phyloP scores from a whole-genome alignment of 139 green algal genomes.

The Diplosphaera chodatii region DNA sequence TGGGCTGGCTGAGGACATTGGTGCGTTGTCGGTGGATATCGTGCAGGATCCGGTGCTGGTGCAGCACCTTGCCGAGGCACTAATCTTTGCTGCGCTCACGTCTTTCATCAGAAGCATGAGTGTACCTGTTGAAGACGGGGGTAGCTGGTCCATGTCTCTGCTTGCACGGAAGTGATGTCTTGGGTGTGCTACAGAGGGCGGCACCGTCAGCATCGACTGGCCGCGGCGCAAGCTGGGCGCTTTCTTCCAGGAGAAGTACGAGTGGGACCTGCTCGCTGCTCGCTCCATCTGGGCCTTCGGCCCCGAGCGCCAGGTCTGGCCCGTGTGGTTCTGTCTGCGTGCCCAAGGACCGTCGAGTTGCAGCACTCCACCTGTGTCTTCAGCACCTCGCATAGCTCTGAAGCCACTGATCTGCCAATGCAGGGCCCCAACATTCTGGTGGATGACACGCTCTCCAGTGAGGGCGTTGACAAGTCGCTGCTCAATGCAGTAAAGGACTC shows the following conservation, averaged over 20 bases:
- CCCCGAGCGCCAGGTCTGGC: constrained; percentile 45
- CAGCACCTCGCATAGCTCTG: too few relatives aligned
- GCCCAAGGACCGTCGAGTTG: too few relatives aligned
- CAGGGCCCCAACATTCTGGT: constrained; percentile 89
- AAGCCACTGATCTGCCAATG: neutral
- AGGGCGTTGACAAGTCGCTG: constrained; percentile 86
- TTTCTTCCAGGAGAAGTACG: constrained; percentile 88
- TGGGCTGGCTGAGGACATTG: constrained; percentile 10
- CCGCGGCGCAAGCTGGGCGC: constrained; percentile 51
- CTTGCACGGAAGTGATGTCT: too few relatives aligned
- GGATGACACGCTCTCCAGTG: constrained; percentile 87
- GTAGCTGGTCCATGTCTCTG: neutral
- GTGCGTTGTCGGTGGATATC: neutral
- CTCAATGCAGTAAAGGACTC: constrained; percentile 71
- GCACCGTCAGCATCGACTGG: constrained; percentile 62
- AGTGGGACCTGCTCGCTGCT: constrained; percentile 93
- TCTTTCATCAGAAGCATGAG: too few relatives aligned
- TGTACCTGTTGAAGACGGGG: too few relatives aligned
- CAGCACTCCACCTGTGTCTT: too few relatives aligned
- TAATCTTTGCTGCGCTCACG: too few relatives aligned
- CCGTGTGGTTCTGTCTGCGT: too few relatives aligned
- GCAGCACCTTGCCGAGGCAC: too few relatives aligned
- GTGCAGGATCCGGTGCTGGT: too few relatives aligned
- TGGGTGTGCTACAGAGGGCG: too few relatives aligned
- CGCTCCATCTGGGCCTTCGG: constrained; percentile 96